These are phyloP conservation scores for Hypholoma fasciculare DNA, from an alignment of 768 basidiomycete species.

Conservation along the genomic window DNA sequence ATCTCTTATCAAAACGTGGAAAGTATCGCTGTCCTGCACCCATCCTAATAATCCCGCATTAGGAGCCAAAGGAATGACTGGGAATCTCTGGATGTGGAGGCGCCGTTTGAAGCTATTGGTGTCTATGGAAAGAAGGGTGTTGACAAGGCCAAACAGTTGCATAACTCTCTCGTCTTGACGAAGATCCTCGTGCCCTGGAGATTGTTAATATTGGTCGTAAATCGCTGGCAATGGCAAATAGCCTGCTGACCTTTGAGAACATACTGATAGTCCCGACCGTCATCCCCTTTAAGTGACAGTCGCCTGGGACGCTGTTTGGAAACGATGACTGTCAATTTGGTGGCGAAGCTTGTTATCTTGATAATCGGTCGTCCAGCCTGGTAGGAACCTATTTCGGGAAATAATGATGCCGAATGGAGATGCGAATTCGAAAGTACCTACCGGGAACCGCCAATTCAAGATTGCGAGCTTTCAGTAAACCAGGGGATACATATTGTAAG, in stretches of 20 bases:
- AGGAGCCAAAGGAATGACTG: conserved; percentile 93
- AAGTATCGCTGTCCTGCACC: conserved; percentile 94
- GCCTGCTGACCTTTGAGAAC: conserved; percentile 71
- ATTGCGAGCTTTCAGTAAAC: conserved; percentile 82
- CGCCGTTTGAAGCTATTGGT: conserved; percentile 95
- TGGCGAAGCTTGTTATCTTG: conserved; percentile 79
- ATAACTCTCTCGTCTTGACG: conserved; percentile 99
- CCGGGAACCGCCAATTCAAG: conserved; percentile 97
- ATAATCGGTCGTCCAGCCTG: conserved; percentile 85
- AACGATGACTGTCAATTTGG: conserved; percentile 90
- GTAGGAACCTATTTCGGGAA: conserved; percentile 71
- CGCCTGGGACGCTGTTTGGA: conserved; percentile 97
- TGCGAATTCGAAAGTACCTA: conserved; percentile 26
- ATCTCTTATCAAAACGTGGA: conserved; percentile 94
- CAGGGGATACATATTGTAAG: conserved; percentile 96
- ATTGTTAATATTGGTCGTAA: neutral
- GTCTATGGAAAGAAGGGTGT: conserved; percentile 90
- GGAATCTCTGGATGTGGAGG: conserved; percentile 89
- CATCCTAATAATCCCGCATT: conserved; percentile 94
- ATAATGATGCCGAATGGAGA: neutral
- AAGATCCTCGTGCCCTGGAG: conserved; percentile 91
- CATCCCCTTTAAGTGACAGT: conserved; percentile 82
- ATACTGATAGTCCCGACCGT: conserved; percentile 93
- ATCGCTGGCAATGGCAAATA: neutral
- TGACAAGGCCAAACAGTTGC: conserved; percentile 97